Evolutionary conservation across 495 filamentous ascomycete species (phyloP).

Genomic region (Neurospora africana): DNA sequence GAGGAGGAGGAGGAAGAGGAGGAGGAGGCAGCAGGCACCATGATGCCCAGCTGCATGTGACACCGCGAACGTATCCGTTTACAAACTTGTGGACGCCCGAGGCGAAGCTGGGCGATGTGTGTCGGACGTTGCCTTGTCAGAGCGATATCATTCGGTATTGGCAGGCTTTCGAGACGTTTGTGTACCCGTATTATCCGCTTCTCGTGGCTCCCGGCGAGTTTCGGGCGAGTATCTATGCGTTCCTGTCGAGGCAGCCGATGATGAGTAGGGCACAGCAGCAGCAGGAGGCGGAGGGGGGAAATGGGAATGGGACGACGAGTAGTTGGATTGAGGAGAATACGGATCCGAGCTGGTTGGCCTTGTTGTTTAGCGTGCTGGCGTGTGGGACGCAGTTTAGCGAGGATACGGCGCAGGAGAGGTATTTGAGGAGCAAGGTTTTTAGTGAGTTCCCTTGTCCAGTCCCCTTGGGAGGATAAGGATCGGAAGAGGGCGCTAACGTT

Average conservation of each 20-base stretch:
- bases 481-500: too few species aligned
- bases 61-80: background rate
- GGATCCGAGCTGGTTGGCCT: background rate
- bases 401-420: background rate
- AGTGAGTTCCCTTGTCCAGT: too few species aligned
- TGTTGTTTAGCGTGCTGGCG: background rate
- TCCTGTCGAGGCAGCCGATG: background rate
- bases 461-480: too few species aligned
- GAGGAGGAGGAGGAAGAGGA: background rate
- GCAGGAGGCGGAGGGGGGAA: background rate
- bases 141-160: slow-evolving; percentile 1
- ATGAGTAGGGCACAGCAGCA: background rate
- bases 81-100: background rate
- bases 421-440: background rate
- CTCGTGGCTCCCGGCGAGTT: background rate
- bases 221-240: background rate
- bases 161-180: slow-evolving; percentile 1
- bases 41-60: background rate
- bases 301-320: background rate
- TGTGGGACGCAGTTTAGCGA: background rate
- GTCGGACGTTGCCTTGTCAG: background rate
- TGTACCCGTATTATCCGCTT: background rate
- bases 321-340: background rate
- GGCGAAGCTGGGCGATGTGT: background rate
- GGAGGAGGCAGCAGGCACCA: background rate